phyloP scores from a whole-genome alignment of 805 yeast species.

The Candida peoriensis region DNA sequence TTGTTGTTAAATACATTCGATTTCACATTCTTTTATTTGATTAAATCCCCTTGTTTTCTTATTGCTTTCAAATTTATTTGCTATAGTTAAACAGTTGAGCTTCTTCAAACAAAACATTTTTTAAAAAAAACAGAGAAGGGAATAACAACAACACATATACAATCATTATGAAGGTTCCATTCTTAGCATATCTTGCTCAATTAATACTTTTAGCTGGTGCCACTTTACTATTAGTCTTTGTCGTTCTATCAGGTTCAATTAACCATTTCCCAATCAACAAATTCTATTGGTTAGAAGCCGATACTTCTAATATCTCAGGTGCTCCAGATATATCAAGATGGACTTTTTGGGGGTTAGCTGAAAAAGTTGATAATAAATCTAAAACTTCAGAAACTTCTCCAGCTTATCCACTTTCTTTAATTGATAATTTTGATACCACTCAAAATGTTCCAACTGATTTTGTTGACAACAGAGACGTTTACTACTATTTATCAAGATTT shows the following conservation, averaged over 20 bases:
- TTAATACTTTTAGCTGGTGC: conserved; percentile 25
- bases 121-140: no score
- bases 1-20: no score
- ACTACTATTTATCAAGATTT: conserved; percentile 61
- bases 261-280: conserved; percentile 52
- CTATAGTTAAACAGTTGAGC: no score
- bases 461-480: conserved; percentile 47
- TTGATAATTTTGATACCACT: conserved; percentile 60
- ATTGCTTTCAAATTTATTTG: no score
- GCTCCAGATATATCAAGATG: conserved; percentile 57
- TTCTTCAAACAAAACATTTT: no score
- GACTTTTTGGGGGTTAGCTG: conserved; percentile 82
- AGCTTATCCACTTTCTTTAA: conserved; percentile 70
- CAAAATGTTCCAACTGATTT: conserved; percentile 49
- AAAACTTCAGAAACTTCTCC: conserved; percentile 45
- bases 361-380: conserved; percentile 29
- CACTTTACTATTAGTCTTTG: conserved; percentile 47
- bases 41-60: no score
- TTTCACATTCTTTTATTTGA: no score
- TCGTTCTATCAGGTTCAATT: conserved; percentile 61
- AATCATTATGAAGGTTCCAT: conserved; percentile 6
- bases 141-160: not conserved
- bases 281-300: conserved; percentile 69
- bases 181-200: conserved; percentile 10
- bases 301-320: conserved; percentile 48